Evolutionary conservation across 345 rosid genomes (phyloP), one percentile per base, ranked within the genome.

Genomic region (Leavenworthia alabamica): DNA sequence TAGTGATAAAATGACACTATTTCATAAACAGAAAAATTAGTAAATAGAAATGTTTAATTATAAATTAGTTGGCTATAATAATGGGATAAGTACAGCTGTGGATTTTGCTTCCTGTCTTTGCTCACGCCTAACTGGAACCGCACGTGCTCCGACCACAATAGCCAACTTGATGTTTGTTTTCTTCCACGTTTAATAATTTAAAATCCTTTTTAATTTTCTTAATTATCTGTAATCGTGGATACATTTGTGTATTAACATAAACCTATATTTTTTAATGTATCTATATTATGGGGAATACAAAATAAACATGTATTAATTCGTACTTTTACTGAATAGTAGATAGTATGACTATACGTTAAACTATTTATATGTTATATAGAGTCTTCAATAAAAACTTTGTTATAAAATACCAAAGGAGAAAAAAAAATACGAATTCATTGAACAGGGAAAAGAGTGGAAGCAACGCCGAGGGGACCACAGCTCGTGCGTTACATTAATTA

Each of bases 101-200:
- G 37, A 65, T 71, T 45, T 48, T 66, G 74, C 73, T 74, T 24
- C 49, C 71, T 56, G 75, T 50, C 56, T 64, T 57, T 58, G 49
- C 32, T 72, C 79, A 70, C 58, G 75, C 73, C 61, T 47, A 35
- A 73, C 76, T 79, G 83, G 77, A 81, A 10, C 67, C 70, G 58
- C 86, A 79, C 74, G 78, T 77, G 82, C 60, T 53, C 72, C 36
- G 32, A 17, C 29, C 75, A 45, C 72, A 6, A 29, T 48, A 27
- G 26, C 64, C 66, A 32, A 46, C 7, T 32, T 56, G 35, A 6
- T 32, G 16, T 17, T 49, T 29, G 28, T 46, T 15, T 32, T 62
- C 11, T 13, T 9, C 56, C 24, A 32, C 8, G 43, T 44, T 10
- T 53, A 7, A 6, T 10, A 15, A 7, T 70, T n/a, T 1, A 47